Evolutionary conservation across 345 rosid species (phyloP).

Genomic region (Melaleuca alternifolia): DNA sequence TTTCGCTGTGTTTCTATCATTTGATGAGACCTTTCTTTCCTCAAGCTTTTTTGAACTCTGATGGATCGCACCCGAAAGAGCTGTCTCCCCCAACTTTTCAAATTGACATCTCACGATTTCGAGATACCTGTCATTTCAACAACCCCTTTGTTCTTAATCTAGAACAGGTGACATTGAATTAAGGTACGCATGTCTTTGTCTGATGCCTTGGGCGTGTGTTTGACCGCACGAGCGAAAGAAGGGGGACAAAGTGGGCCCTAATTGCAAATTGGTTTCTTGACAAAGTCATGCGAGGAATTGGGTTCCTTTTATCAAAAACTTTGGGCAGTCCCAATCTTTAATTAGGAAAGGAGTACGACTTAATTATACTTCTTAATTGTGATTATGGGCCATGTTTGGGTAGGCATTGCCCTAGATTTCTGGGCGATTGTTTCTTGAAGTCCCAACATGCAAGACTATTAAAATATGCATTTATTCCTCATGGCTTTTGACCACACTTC

Average conservation of each 20-base stretch:
- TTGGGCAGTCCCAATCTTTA: background rate
- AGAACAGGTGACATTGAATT: background rate
- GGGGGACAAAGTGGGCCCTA: background rate
- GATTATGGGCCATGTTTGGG: background rate
- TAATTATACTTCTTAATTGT: background rate
- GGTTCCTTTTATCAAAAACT: background rate
- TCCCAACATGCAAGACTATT: conserved; percentile 10
- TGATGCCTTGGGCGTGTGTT: background rate
- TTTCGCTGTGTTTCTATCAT: background rate
- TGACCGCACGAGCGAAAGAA: background rate
- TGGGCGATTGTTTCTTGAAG: conserved; percentile 31
- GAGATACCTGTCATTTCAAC: background rate
- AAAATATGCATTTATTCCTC: background rate
- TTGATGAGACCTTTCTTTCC: background rate
- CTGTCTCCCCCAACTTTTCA: background rate
- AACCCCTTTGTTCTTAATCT: background rate
- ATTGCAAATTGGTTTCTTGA: background rate
- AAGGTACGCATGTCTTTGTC: background rate
- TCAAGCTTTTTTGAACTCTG: background rate
- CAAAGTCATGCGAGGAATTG: background rate
- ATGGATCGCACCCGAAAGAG: background rate
- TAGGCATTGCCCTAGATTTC: conserved; percentile 23
- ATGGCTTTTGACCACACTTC: background rate
- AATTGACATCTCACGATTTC: background rate
- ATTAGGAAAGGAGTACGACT: background rate